Conservation (phyloP, 495 filamentous ascomycete genomes). For the Annulohypoxylon moriforme region DNA sequence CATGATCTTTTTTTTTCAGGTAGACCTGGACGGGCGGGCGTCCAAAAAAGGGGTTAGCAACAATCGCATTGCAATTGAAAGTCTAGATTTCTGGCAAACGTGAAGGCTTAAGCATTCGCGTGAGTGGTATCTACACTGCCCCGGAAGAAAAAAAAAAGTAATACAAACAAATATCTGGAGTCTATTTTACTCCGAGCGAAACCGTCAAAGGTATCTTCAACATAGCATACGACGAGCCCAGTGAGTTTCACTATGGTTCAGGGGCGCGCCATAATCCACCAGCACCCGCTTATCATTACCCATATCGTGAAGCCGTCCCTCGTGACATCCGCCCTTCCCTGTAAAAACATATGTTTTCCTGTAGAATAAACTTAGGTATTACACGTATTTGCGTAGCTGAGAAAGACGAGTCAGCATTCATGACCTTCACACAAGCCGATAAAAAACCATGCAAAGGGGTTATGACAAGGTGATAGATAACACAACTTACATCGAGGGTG, state of each 20-base stretch:
- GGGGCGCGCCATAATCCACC: slow-evolving; percentile 3
- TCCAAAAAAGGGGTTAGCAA: slow-evolving; percentile 23
- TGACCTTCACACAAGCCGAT: background rate
- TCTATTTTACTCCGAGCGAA: slow-evolving; percentile 33
- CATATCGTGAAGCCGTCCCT: slow-evolving; percentile 35
- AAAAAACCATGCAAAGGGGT: background rate
- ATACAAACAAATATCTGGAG: slow-evolving; percentile 20
- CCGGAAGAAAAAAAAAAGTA: slow-evolving; percentile 19
- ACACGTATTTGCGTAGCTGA: slow-evolving; percentile 49
- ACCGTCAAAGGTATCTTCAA: slow-evolving; percentile 32
- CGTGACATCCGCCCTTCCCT: slow-evolving; percentile 21
- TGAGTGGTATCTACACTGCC: slow-evolving; percentile 27
- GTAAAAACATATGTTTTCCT: slow-evolving; percentile 10
- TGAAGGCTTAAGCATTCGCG: slow-evolving; percentile 6
- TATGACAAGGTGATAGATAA: background rate
- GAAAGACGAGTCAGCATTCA: slow-evolving; percentile 18
- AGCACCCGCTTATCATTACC: slow-evolving; percentile 16
- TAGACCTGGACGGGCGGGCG: slow-evolving; percentile 17
- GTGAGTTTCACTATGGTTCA: background rate
- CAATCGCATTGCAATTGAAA: slow-evolving; percentile 9
- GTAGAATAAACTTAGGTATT: slow-evolving; percentile 23
- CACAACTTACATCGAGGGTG: slow-evolving; percentile 87
- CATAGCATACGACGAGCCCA: background rate
- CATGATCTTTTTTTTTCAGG: slow-evolving; percentile 3
- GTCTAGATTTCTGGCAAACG: slow-evolving; percentile 8